These are phyloP conservation scores for Boletus fagicola DNA, from an alignment of 768 basidiomycete species.

Conservation along the genomic window DNA sequence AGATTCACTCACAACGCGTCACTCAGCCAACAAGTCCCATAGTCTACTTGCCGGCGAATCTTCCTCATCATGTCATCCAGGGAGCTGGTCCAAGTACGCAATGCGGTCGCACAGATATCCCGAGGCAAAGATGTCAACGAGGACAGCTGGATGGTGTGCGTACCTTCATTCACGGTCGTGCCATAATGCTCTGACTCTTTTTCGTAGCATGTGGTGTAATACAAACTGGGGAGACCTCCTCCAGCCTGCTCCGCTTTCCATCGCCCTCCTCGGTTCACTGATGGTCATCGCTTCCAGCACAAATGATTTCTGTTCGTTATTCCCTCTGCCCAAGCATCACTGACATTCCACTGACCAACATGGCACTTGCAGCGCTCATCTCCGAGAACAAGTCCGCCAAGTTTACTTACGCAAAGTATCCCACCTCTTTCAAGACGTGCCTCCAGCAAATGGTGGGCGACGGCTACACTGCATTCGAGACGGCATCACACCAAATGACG, in stretches of 20 bases:
- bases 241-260: slow-evolving; percentile 18
- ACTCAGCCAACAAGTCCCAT: neutral
- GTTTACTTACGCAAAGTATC: slow-evolving; percentile 18
- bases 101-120: slow-evolving; percentile 20
- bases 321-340: neutral
- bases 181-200: neutral
- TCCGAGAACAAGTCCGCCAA: slow-evolving; percentile 7
- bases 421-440: slow-evolving; percentile 22
- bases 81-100: slow-evolving; percentile 14
- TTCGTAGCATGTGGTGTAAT: slow-evolving; percentile 18
- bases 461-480: slow-evolving; percentile 23
- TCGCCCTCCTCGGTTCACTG: slow-evolving; percentile 18
- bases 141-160: slow-evolving; percentile 23
- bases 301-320: slow-evolving; percentile 15
- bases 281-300: slow-evolving; percentile 18
- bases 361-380: slow-evolving; percentile 2
- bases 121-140: slow-evolving; percentile 22
- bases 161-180: neutral
- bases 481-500: slow-evolving; percentile 19
- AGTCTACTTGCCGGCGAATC: neutral
- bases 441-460: slow-evolving; percentile 25
- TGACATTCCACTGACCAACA: neutral
- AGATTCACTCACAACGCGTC: neutral
- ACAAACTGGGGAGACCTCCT: slow-evolving; percentile 23
- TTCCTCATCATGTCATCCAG: slow-evolving; percentile 10